phyloP scores from a whole-genome alignment of 1,139 yeast species.

The Kluyveromyces marxianus region DNA sequence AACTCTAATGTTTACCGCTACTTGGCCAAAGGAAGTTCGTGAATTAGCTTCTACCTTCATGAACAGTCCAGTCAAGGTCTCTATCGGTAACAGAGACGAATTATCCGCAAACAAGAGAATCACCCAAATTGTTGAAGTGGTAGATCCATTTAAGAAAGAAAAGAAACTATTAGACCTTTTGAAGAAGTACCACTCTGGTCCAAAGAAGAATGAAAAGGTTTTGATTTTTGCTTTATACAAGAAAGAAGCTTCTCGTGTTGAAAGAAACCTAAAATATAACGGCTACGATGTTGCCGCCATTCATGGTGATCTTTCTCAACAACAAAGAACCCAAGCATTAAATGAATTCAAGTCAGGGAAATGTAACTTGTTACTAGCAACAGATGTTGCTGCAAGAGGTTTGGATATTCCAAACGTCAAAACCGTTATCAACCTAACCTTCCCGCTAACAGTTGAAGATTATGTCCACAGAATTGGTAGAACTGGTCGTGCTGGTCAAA shows the following conservation, averaged over 20 bases:
- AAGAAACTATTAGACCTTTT: slow-evolving; percentile 63
- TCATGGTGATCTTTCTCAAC: slow-evolving; percentile 92
- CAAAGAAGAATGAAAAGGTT: slow-evolving; percentile 65
- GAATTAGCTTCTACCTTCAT: slow-evolving; percentile 85
- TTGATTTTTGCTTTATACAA: slow-evolving; percentile 90
- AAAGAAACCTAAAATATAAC: slow-evolving; percentile 60
- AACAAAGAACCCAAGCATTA: slow-evolving; percentile 83
- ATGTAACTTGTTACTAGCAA: slow-evolving; percentile 74
- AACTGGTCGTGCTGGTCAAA: slow-evolving; percentile 96
- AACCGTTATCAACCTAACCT: slow-evolving; percentile 89
- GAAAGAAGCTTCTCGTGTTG: slow-evolving; percentile 92
- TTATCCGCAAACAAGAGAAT: slow-evolving; percentile 89
- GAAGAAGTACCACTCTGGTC: slow-evolving; percentile 64
- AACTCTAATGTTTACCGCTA: slow-evolving; percentile 96
- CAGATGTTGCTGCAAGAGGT: slow-evolving; percentile 99
- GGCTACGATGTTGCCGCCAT: slow-evolving; percentile 85
- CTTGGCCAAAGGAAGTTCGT: slow-evolving; percentile 97
- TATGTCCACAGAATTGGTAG: slow-evolving; percentile 97
- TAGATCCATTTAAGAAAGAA: slow-evolving; percentile 80
- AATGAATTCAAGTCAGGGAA: slow-evolving; percentile 79
- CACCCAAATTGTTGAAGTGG: slow-evolving; percentile 86
- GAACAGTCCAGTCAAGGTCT: slow-evolving; percentile 76
- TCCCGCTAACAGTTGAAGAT: slow-evolving; percentile 96
- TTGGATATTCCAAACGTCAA: slow-evolving; percentile 96
- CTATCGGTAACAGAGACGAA: slow-evolving; percentile 92